Base-by-base conservation (phyloP, 768 basidiomycete species). In the Agrocybe praecox region DNA sequence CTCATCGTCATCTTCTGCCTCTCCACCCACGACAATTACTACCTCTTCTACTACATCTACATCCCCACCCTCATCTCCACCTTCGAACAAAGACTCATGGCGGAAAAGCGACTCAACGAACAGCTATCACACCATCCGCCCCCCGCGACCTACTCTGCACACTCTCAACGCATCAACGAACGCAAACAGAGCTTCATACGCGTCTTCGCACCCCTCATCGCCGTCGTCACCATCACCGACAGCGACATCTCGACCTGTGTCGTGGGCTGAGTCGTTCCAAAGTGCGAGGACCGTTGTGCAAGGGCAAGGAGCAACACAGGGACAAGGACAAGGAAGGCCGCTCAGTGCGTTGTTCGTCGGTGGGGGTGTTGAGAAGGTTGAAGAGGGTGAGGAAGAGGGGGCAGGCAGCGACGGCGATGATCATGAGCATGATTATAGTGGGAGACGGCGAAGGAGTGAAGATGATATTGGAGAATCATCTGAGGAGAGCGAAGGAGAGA, bases 51-150 rank as follows among this genome's bases (percentile, higher is more conserved):
- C 59, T 43, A 34, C 50, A 5, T 49, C 56, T 9, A 51, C 50
- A 45, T 23, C 48, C n/a, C 45, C 52, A 12, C 14, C 23, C 21
- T 21, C 33, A 47, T 24, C 51, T 2, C 17, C 54, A 15, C 33
- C 66, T 64, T 45, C 22, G 8, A 47, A 59, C 50, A 92, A 88
- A 74, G 90, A 92, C 60, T 77, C 79, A 29, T 89, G 90, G 87
- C 76, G 90, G 65, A 90, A 89, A 73, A 91, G 90, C 62, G 90
- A 93, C 70, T 86, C 90, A 6, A 91, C 89, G n/a, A 83, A 87
- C 66, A 87, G 89, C 64, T 85, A 87, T 66, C 82, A 82, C 59
- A 92, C 90, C 18, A 82, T 90, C 54, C 82, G 89, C 26, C n/a
- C 43, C 19, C 6, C 24, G 14, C 36, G 36, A 3, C 36, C 36